Percentiles rank a stretch among this genome's conserved stretches.
These are phyloP conservation scores for Reutealis trisperma DNA, from an alignment of 345 rosid species.

Conservation along the genomic window DNA sequence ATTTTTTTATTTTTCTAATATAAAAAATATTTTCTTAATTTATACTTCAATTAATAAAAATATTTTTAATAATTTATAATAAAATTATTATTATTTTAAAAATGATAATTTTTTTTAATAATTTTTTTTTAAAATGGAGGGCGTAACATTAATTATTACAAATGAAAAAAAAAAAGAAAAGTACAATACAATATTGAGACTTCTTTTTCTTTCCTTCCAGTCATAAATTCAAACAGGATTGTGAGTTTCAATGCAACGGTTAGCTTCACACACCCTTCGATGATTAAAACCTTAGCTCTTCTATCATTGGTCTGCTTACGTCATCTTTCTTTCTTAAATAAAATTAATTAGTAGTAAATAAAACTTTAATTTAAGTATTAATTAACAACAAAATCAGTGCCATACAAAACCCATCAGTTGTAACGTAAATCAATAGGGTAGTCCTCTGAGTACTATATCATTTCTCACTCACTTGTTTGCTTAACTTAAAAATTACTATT, in stretches of 20 bases:
- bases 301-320: conserved; percentile 29
- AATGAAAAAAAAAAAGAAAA: background rate
- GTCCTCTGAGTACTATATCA: background rate
- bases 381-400: conserved; percentile 31
- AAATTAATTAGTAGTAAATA: too few species aligned
- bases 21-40: too few species aligned
- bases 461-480: background rate
- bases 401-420: background rate
- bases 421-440: background rate
- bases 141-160: too few species aligned
- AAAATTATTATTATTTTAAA: too few species aligned
- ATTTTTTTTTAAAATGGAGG: too few species aligned
- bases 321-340: conserved; percentile 9
- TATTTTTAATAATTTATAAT: too few species aligned
- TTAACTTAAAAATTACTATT: too few species aligned
- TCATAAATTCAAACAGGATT: background rate
- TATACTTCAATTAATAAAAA: too few species aligned
- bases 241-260: conserved; percentile 34
- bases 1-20: too few species aligned
- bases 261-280: conserved; percentile 22
- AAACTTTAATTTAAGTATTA: background rate
- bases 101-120: too few species aligned
- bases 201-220: background rate
- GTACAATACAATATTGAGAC: background rate
- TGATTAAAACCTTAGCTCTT: conserved; percentile 30